These are phyloP conservation scores for Entamoeba dispar DNA, from an alignment of 208 protist genomes.

Conservation along the genomic window DNA sequence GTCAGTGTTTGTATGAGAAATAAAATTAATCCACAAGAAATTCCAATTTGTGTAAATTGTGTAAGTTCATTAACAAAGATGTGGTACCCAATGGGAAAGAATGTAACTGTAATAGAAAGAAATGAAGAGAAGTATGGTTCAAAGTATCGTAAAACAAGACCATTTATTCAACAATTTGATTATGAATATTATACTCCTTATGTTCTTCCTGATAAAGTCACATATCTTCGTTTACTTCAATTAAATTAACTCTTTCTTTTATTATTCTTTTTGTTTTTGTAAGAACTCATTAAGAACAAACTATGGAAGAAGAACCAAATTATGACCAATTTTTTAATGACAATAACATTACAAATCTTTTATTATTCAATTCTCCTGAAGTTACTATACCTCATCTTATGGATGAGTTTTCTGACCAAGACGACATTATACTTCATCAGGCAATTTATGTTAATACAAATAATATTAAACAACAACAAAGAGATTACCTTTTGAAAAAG, in stretches of 20 bases:
- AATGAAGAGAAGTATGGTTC: neutral
- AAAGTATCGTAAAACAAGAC: neutral
- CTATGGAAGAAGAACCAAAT: too few relatives aligned
- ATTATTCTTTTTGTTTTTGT: too few relatives aligned
- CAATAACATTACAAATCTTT: too few relatives aligned
- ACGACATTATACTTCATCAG: neutral
- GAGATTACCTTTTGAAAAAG: too few relatives aligned
- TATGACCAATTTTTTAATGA: too few relatives aligned
- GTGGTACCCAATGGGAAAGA: neutral
- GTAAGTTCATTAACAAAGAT: neutral
- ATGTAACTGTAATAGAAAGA: neutral
- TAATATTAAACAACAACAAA: neutral
- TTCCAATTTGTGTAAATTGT: neutral
- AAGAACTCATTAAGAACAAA: too few relatives aligned
- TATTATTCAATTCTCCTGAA: neutral
- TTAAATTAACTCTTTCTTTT: too few relatives aligned
- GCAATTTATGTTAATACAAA: neutral
- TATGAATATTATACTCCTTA: neutral
- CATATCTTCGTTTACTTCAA: neutral
- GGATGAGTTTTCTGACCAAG: neutral
- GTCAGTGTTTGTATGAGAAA: neutral
- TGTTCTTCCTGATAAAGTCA: neutral
- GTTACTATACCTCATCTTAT: neutral
- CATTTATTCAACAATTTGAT: neutral
- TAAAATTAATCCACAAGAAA: neutral